phyloP scores from a whole-genome alignment of 768 basidiomycete species.

The Naematelia encephala region DNA sequence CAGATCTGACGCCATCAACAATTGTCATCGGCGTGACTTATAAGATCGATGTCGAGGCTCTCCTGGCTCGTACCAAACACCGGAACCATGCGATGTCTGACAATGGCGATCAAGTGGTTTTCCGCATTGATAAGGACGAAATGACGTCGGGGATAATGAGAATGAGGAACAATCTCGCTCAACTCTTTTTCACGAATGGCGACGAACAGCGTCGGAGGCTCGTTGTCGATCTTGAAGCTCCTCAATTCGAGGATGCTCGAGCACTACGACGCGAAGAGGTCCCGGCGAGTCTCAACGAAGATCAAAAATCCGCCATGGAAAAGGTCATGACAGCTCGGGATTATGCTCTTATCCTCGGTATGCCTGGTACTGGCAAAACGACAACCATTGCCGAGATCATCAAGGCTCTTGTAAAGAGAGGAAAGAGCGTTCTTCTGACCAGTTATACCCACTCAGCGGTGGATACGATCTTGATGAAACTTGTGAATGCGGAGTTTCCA shows the following conservation, averaged over 20 bases:
- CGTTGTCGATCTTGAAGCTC: slow-evolving; percentile 74
- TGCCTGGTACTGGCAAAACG: slow-evolving; percentile 97
- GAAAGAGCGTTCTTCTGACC: slow-evolving; percentile 82
- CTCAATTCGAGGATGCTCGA: slow-evolving; percentile 59
- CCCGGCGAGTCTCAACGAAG: slow-evolving; percentile 60
- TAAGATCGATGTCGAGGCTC: slow-evolving; percentile 58
- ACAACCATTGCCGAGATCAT: slow-evolving; percentile 90
- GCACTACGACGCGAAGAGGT: slow-evolving; percentile 32
- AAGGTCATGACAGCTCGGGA: slow-evolving; percentile 76
- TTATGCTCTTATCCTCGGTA: slow-evolving; percentile 88
- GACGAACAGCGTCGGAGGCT: slow-evolving; percentile 64
- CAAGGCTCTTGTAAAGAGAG: slow-evolving; percentile 67
- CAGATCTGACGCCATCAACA: slow-evolving; percentile 62
- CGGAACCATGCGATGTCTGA: slow-evolving; percentile 12
- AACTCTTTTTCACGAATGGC: slow-evolving; percentile 76
- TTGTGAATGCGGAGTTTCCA: slow-evolving; percentile 64
- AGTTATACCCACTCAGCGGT: slow-evolving; percentile 98
- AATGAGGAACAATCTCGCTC: slow-evolving; percentile 84
- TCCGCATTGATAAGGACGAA: slow-evolving; percentile 93
- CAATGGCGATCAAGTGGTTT: slow-evolving; percentile 52
- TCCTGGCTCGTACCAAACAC: slow-evolving; percentile 53
- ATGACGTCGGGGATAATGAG: slow-evolving; percentile 78
- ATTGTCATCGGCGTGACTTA: slow-evolving; percentile 83
- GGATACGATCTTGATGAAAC: slow-evolving; percentile 88
- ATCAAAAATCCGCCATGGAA: slow-evolving; percentile 68